These are phyloP conservation scores for Pythium apleroticum DNA, from an alignment of 352 stramenopile genomes.

Conservation along the genomic window DNA sequence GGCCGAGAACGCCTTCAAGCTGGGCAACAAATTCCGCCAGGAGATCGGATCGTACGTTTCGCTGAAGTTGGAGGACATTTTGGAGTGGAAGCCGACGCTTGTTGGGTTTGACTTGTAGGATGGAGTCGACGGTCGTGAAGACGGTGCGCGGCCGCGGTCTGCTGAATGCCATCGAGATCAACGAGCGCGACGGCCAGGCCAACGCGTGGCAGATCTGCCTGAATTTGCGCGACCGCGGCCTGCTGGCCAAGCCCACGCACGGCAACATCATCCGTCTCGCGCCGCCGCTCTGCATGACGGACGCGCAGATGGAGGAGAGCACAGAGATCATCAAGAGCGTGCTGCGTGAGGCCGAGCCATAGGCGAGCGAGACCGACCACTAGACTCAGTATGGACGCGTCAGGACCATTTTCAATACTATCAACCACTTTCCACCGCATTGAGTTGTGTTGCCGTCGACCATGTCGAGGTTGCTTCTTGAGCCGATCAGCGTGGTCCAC, in stretches of 20 bases:
- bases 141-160: slow-evolving; percentile 94
- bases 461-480: no score
- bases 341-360: slow-evolving; percentile 61
- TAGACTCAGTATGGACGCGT: slow-evolving; percentile 1
- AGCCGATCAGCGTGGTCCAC: no score
- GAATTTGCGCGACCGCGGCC: slow-evolving; percentile 92
- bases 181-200: slow-evolving; percentile 81
- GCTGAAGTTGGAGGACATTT: not conserved
- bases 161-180: slow-evolving; percentile 98
- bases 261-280: slow-evolving; percentile 98
- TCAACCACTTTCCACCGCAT: not conserved
- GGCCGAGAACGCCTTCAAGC: slow-evolving; percentile 90
- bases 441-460: no score
- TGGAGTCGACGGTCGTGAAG: slow-evolving; percentile 68
- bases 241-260: slow-evolving; percentile 99
- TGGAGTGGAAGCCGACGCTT: not conserved
- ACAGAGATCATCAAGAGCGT: slow-evolving; percentile 80
- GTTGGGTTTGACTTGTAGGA: slow-evolving; percentile 17
- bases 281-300: slow-evolving; percentile 94
- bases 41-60: slow-evolving; percentile 79
- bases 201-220: slow-evolving; percentile 96
- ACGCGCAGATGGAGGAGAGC: slow-evolving; percentile 93
- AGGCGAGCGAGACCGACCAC: slow-evolving; percentile 9
- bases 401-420: not conserved
- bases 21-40: slow-evolving; percentile 92